phyloP scores from a whole-genome alignment of 1,139 yeast genomes.

The Debaryomyces udenii region DNA sequence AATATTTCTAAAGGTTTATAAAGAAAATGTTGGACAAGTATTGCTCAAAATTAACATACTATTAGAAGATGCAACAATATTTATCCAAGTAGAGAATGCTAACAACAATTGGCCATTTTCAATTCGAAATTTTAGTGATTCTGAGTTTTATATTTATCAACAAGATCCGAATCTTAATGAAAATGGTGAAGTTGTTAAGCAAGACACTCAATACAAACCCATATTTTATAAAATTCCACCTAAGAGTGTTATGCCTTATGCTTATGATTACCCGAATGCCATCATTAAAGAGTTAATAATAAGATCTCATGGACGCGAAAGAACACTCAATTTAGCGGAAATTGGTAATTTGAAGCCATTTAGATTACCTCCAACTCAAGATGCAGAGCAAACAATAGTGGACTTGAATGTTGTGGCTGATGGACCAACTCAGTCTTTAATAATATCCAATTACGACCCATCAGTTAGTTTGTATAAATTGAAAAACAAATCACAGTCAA shows the following conservation, averaged over 20 bases:
- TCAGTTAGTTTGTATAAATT: slow-evolving; percentile 72
- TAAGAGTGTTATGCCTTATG: slow-evolving; percentile 95
- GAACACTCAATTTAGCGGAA: slow-evolving; percentile 85
- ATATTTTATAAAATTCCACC: slow-evolving; percentile 81
- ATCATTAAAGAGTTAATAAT: slow-evolving; percentile 77
- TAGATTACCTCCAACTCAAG: slow-evolving; percentile 61
- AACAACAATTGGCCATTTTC: slow-evolving; percentile 90
- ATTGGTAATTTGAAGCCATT: slow-evolving; percentile 91
- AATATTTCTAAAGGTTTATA: slow-evolving; percentile 68
- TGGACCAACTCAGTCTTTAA: slow-evolving; percentile 90
- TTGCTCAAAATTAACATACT: slow-evolving; percentile 73
- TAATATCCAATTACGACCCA: slow-evolving; percentile 82
- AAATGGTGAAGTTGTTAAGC: slow-evolving; percentile 61
- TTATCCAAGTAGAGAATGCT: slow-evolving; percentile 74
- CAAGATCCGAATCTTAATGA: slow-evolving; percentile 79
- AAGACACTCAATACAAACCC: slow-evolving; percentile 63
- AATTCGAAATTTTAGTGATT: slow-evolving; percentile 82
- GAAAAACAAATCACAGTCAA: slow-evolving; percentile 30
- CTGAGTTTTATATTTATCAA: slow-evolving; percentile 84
- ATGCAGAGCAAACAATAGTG: slow-evolving; percentile 54
- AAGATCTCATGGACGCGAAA: slow-evolving; percentile 70
- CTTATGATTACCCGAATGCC: slow-evolving; percentile 97
- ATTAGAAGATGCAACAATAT: slow-evolving; percentile 80
- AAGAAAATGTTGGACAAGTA: slow-evolving; percentile 64
- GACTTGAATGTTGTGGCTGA: slow-evolving; percentile 94